Percentiles rank a stretch among this genome's conserved stretches.
phyloP scores from a whole-genome alignment of 495 filamentous ascomycete species.

The Aspergillus leporis region DNA sequence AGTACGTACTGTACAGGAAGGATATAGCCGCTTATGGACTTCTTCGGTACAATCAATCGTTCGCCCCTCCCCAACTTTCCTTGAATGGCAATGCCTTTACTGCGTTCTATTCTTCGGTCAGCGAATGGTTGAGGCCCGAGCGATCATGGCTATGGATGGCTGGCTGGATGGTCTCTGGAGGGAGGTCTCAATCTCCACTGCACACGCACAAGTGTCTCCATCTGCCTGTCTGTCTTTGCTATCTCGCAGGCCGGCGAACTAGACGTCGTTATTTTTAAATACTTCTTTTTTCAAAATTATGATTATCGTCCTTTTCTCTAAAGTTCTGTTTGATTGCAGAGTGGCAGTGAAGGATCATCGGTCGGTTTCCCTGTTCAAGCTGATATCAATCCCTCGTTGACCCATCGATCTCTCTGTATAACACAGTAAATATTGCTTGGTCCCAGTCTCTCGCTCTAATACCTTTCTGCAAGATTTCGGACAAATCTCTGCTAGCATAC shows the following conservation, averaged over 20 bases:
- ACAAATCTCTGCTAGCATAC: background rate
- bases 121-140: conserved; percentile 17
- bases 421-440: conserved; percentile 1
- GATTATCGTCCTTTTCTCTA: background rate
- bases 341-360: background rate
- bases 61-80: conserved; percentile 9
- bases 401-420: background rate
- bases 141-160: conserved; percentile 15
- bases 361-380: background rate
- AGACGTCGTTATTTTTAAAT: conserved; percentile 6
- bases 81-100: conserved; percentile 14
- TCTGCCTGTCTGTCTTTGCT: conserved; percentile 13
- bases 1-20: conserved; percentile 12
- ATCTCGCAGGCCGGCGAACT: conserved; percentile 13
- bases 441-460: background rate
- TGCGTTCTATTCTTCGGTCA: conserved; percentile 11
- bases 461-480: background rate
- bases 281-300: background rate
- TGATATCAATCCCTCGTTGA: background rate
- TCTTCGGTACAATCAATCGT: conserved; percentile 7
- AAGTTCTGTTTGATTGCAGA: background rate
- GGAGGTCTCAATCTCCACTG: conserved; percentile 14
- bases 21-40: conserved; percentile 19
- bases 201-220: conserved; percentile 15
- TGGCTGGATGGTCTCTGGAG: conserved; percentile 21